These are phyloP conservation scores for Cyberlindnera amylophila DNA, from an alignment of 805 yeast genomes.

Conservation along the genomic window DNA sequence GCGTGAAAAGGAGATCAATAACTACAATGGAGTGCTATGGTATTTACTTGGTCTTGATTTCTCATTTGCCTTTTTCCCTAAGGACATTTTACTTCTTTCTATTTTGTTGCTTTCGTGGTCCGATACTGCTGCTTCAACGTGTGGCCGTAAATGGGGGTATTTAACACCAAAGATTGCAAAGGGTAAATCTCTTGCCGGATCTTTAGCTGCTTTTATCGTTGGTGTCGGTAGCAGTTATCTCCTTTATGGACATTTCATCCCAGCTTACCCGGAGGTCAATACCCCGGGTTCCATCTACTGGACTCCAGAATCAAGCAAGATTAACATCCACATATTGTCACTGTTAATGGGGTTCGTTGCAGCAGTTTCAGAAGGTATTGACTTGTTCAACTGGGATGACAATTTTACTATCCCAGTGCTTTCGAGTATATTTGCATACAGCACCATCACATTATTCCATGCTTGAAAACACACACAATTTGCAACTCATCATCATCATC, in stretches of 20 bases:
- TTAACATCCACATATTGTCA: conserved; percentile 52
- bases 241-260: conserved; percentile 72
- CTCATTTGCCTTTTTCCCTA: conserved; percentile 66
- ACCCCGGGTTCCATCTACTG: conserved; percentile 59
- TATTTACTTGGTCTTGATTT: conserved; percentile 74
- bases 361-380: conserved; percentile 81
- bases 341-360: conserved; percentile 75
- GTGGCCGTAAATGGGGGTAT: conserved; percentile 84
- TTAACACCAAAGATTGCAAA: conserved; percentile 73
- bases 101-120: conserved; percentile 90
- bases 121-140: conserved; percentile 93
- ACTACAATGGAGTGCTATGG: conserved; percentile 84
- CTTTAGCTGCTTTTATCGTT: conserved; percentile 74
- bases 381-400: conserved; percentile 76
- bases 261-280: conserved; percentile 53
- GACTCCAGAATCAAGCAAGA: conserved; percentile 54
- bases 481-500: background rate
- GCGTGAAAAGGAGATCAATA: conserved; percentile 74
- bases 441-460: conserved; percentile 37
- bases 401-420: conserved; percentile 91
- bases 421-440: conserved; percentile 62
- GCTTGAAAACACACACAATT: conserved; percentile 9
- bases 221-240: conserved; percentile 66
- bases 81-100: conserved; percentile 76
- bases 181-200: conserved; percentile 86